Evolutionary conservation across 257 asterid genomes (phyloP).

Genomic region (Gentiana macrophylla): DNA sequence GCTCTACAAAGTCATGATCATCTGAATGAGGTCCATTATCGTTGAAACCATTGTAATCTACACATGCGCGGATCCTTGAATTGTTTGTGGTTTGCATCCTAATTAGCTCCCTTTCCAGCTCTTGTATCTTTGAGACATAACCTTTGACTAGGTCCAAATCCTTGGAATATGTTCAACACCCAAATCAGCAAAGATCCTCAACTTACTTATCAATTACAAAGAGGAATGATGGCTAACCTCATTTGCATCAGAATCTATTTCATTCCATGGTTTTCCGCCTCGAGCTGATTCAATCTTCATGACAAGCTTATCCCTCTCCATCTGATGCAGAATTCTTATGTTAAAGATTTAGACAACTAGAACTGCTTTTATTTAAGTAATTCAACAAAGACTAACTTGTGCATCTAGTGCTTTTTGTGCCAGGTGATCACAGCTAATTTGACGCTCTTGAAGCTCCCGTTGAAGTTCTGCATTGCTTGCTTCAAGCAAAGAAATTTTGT

Average conservation of each 20-base stretch:
- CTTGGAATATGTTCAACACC: constrained; percentile 32
- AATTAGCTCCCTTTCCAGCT: constrained; percentile 61
- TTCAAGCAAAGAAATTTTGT: constrained; percentile 82
- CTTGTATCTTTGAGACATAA: constrained; percentile 65
- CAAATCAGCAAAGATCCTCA: background rate
- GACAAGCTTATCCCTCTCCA: constrained; percentile 71
- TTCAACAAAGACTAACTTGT: constrained; percentile 77
- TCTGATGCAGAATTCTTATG: constrained; percentile 28
- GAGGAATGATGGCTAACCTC: constrained; percentile 40
- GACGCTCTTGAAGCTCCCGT: constrained; percentile 59
- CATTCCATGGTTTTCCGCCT: constrained; percentile 56
- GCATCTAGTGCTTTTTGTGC: constrained; percentile 71
- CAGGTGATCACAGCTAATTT: constrained; percentile 46
- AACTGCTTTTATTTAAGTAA: no score
- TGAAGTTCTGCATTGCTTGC: constrained; percentile 67
- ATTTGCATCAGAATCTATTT: constrained; percentile 29
- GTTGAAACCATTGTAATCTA: constrained; percentile 36
- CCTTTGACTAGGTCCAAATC: constrained; percentile 56
- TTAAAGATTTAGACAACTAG: constrained; percentile 1
- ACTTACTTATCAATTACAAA: background rate
- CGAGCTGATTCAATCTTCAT: constrained; percentile 59
- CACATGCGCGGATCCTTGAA: constrained; percentile 30
- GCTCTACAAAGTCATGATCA: constrained; percentile 28
- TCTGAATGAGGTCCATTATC: constrained; percentile 38
- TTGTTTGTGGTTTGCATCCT: constrained; percentile 30